Conservation (phyloP, 805 yeast genomes). For the Hanseniaspora pseudoguilliermondii region DNA sequence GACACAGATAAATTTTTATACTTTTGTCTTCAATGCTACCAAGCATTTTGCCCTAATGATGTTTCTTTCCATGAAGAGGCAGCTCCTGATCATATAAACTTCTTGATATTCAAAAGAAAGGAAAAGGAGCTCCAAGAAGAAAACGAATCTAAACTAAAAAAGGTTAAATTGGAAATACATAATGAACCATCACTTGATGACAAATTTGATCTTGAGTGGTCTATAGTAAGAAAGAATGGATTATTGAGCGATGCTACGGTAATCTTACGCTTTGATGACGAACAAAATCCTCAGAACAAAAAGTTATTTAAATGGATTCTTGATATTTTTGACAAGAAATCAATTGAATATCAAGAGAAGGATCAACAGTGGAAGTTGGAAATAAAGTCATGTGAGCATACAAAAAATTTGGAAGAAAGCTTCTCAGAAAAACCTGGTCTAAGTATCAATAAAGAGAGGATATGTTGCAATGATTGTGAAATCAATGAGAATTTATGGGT, state of each 20-base stretch:
- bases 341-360: slow-evolving; percentile 35
- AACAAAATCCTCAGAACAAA: slow-evolving; percentile 10
- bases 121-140: slow-evolving; percentile 29
- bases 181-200: slow-evolving; percentile 24
- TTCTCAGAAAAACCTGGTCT: not conserved
- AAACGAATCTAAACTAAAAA: slow-evolving; percentile 19
- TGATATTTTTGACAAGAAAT: slow-evolving; percentile 22
- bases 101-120: slow-evolving; percentile 44
- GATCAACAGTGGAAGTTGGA: slow-evolving; percentile 88
- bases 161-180: slow-evolving; percentile 23
- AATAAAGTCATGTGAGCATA: slow-evolving; percentile 66
- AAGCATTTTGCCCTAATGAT: slow-evolving; percentile 55
- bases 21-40: slow-evolving; percentile 62
- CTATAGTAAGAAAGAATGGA: slow-evolving; percentile 13
- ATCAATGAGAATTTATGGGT: slow-evolving; percentile 77
- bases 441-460: slow-evolving; percentile 23
- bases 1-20: slow-evolving; percentile 36
- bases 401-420: slow-evolving; percentile 38
- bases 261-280: slow-evolving; percentile 1
- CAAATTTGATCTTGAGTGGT: slow-evolving; percentile 23
- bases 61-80: slow-evolving; percentile 41
- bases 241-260: slow-evolving; percentile 1
- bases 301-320: slow-evolving; percentile 14
- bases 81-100: slow-evolving; percentile 35
- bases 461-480: slow-evolving; percentile 46